Base-by-base conservation (phyloP, 305 asterid genomes). In the Fraxinus floribunda region DNA sequence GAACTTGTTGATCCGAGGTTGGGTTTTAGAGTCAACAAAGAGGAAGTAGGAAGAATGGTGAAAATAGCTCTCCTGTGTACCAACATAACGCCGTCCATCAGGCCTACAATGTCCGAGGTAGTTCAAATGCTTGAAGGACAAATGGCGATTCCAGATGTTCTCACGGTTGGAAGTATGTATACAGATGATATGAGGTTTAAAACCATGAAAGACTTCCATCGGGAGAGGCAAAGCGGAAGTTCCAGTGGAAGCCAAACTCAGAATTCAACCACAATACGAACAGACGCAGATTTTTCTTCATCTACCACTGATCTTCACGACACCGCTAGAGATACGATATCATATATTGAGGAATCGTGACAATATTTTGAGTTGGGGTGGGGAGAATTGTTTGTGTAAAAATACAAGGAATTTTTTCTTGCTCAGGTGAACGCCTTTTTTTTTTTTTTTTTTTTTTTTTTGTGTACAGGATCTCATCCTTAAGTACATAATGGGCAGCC, bases 101-200 rank as follows among this genome's bases (percentile, higher is more conserved):
- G 98, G 93, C 99, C 98, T 3, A 81, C 91, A 1, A 95, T 95
- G 99, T 82, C 98, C 0, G 98, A 93, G 86, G 97, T 88, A 0
- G 97, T 94, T 52, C 90, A 89, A 76, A 94, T 94, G 94, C 94
- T 95, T 3, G 98, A 95, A 86, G 98, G 93, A 4, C 82, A 86
- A 81, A 88, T 80, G 86, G 83, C 13, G 0, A 70, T 93, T 79
- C 97, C 99, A 3, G 91, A 88, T 49, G 83, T 80, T 46, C 38
- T 85, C 80, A 88, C 92, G 0, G 91, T 84, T 75, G 89, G 96
- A 70, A 70, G 41, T 15, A 70, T 35, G 39, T 13, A 70, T 30
- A 70, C 39, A 0, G 90, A 87, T 22, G 99, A 95, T 71, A 90
- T 92, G 80, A 90, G 98, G 85, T 91, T 91, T 80, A 90, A 86